Evolutionary conservation across 768 basidiomycete genomes (phyloP), one percentile per base, ranked within the genome.

Genomic region (Tulasnella sp.): DNA sequence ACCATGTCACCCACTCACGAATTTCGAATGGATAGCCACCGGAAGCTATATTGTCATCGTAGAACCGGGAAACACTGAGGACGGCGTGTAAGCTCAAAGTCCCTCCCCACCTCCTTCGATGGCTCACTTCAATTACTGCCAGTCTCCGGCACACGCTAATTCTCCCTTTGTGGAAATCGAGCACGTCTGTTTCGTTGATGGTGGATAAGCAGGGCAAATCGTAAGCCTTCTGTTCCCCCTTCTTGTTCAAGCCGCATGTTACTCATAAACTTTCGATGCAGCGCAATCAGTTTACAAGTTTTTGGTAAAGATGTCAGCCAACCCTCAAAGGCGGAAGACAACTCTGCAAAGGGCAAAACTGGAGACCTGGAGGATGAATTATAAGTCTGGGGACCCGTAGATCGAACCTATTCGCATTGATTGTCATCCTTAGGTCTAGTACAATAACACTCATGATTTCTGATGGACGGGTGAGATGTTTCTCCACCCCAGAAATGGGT

Each of bases 151-250:
- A 93, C 79, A 91, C 94, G 72, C 86, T 99, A 34, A 83, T 91
- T n/a, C 84, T 98, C n/a, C 97, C 97, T 0, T 87, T 99, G 72
- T 99, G 97, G 97, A 96, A 93, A 83, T 95, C 94, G 1, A 91
- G 91, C 77, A 89, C 90, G 15, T 97, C 95, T 0, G 82, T 97
- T 72, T 89, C 91, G 0, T 85, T 99, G 76, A 95, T 99, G 94
- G 90, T 97, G 74, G 96, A 99, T 84, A 99, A 99, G 83, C 93
- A 93, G 81, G 93, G 95, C 34, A 99, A 99, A 84, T 94, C 92
- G 96, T 94, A 64, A 14, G 85, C 82, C 22, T 15, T 34, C 31
- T 34, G 4, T 64, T 1, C 15, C 8, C 42, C 42, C 8, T 42
- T 42, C 42, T 42, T n/a, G n/a, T n/a, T n/a, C n/a, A n/a, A n/a